Base-by-base conservation (phyloP, 2,329 filamentous ascomycete species). In the Fusarium ramigenum region DNA sequence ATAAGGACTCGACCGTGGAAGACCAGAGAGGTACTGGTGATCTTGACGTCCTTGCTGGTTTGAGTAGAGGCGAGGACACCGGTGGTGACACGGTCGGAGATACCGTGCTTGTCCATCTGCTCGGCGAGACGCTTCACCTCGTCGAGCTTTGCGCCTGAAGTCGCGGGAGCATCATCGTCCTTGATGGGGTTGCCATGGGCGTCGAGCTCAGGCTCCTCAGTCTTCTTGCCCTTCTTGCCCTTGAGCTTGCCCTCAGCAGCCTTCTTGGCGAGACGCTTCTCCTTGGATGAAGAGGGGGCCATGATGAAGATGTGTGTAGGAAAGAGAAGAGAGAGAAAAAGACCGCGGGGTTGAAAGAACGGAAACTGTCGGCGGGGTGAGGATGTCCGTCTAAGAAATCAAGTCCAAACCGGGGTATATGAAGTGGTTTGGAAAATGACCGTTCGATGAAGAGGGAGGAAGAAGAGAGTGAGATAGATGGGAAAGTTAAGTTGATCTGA, bases 1-100 rank as follows among this genome's bases (percentile, higher is more conserved):
- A 99, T 93, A 70, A 99, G 91, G 77, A 98, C 96, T 78, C 93
- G 94, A 79, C 97, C 96, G 89, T 99, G 97, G 91, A 99, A 99
- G 74, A 98, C 96, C 77, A 99, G 88, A 73, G 93, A 97, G 79
- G 92, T 90, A 63, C 95, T 97, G 75, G 92, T 97, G 83, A 99
- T 96, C 89, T 99, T 99, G 84, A 97, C 94, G 84, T 99, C 96
- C 85, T 94, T 93, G 86, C 93, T 97, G 77, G 93, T 88, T 73
- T 89, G 84, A 73, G 96, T 90, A 49, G 96, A 99, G 42, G 95
- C 89, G 72, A 99, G 88, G 63, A 99, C 96, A 90, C 96, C 96
- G 69, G 96, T 99, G 70, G 97, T 99, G 83, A 99, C 96, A 84
- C 96, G 93, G 85, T 99, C 96, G 19, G 96, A 98, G 75, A 99